Conservation (phyloP, 495 filamentous ascomycete genomes). For the Arthonia radiata region DNA sequence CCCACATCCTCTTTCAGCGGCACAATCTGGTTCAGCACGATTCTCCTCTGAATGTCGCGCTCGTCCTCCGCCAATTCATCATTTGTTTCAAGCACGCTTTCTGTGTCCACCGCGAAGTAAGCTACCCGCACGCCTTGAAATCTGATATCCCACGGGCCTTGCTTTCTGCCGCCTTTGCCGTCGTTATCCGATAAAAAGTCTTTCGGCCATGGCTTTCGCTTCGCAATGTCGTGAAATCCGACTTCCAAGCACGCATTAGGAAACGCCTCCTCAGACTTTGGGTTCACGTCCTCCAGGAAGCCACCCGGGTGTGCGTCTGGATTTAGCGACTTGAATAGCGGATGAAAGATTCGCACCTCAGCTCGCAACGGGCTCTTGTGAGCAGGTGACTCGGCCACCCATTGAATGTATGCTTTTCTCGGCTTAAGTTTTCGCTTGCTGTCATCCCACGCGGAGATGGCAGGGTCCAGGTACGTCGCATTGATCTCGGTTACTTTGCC, state of each 20-base stretch:
- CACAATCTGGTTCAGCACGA: constrained; percentile 82
- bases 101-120: constrained; percentile 67
- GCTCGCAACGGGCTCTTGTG: constrained; percentile 42
- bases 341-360: constrained; percentile 59
- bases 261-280: constrained; percentile 56
- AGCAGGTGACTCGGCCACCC: constrained; percentile 37
- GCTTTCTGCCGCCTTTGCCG: constrained; percentile 22
- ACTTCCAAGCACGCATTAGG: constrained; percentile 57
- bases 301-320: constrained; percentile 47
- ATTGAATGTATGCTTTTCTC: constrained; percentile 80
- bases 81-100: constrained; percentile 50
- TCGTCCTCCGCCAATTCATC: constrained; percentile 70
- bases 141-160: constrained; percentile 45
- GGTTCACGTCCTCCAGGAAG: constrained; percentile 66
- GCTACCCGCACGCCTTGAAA: constrained; percentile 86
- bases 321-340: constrained; percentile 67
- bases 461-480: constrained; percentile 24
- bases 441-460: too few relatives aligned
- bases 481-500: constrained; percentile 46
- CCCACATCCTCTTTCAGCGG: constrained; percentile 73
- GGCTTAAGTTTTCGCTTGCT: constrained; percentile 42
- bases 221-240: constrained; percentile 57
- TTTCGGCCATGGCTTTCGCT: constrained; percentile 61
- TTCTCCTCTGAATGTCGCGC: constrained; percentile 47
- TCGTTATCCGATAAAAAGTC: constrained; percentile 29